A percentile compares a stretch with the other conserved stretches of the same genome.
These are phyloP conservation scores for Piper betle DNA, from an alignment of 164 flowering plant genomes.

Conservation along the genomic window DNA sequence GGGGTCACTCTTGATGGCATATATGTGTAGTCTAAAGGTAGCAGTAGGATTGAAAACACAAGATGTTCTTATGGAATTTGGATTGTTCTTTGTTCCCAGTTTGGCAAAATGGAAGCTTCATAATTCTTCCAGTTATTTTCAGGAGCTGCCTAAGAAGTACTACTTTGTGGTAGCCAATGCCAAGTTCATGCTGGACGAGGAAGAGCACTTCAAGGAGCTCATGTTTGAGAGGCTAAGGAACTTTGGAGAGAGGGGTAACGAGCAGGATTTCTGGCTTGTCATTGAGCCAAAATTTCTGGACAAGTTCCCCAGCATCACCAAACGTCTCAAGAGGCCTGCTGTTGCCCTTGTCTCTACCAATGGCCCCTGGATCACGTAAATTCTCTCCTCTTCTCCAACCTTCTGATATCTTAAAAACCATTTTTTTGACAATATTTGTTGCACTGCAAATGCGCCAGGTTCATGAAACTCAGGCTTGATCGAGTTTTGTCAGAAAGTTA, in stretches of 20 bases:
- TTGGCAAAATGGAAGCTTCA: too few relatives aligned
- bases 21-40: too few relatives aligned
- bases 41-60: too few relatives aligned
- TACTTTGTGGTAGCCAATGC: constrained; percentile 91
- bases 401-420: background rate
- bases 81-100: too few relatives aligned
- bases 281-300: constrained; percentile 92
- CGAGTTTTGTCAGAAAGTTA: constrained; percentile 62
- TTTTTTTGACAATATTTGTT: background rate
- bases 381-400: background rate
- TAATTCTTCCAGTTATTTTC: background rate
- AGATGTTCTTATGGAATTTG: too few relatives aligned
- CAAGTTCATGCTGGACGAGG: constrained; percentile 94
- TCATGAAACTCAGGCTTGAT: constrained; percentile 91
- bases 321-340: constrained; percentile 73
- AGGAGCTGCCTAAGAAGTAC: constrained; percentile 34
- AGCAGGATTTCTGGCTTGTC: constrained; percentile 91
- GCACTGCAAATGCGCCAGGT: constrained; percentile 31
- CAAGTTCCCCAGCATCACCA: constrained; percentile 69
- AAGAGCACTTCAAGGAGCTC: constrained; percentile 88
- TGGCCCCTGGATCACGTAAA: constrained; percentile 91
- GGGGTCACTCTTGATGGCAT: too few relatives aligned
- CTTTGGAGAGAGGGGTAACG: constrained; percentile 51
- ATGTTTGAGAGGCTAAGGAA: constrained; percentile 58
- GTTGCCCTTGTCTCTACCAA: constrained; percentile 95